Conservation (phyloP, 2,329 filamentous ascomycete species). For the Trichoderma cornu-damae region DNA sequence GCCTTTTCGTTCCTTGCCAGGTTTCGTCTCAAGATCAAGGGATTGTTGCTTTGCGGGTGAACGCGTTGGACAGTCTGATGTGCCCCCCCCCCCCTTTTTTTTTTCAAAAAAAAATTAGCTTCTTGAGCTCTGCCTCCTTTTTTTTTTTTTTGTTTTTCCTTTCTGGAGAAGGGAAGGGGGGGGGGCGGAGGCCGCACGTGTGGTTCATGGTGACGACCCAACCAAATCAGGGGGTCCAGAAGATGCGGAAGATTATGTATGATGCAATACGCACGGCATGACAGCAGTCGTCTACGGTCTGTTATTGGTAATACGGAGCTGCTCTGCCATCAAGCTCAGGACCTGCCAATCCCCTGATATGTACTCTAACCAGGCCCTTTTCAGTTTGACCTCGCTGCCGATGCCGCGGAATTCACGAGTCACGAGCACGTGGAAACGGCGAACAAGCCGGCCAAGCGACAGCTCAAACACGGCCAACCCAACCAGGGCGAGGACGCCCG, state of each 20-base stretch:
- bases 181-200: neutral
- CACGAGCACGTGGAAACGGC: neutral
- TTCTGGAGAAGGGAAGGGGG: neutral
- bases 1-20: too few relatives aligned
- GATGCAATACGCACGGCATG: conserved; percentile 7
- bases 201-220: neutral
- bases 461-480: neutral
- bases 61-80: neutral
- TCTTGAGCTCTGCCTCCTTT: neutral
- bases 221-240: conserved; percentile 2
- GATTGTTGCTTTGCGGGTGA: neutral
- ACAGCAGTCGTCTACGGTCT: neutral
- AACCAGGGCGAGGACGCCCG: neutral
- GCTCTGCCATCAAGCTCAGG: neutral
- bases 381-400: conserved; percentile 11
- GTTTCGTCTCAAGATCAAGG: neutral
- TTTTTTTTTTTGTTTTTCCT: neutral
- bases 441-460: neutral
- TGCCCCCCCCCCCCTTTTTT: too few relatives aligned
- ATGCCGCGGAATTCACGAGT: neutral
- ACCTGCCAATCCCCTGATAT: neutral
- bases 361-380: neutral
- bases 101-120: neutral
- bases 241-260: neutral
- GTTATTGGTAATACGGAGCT: neutral